Evolutionary conservation across 2,329 filamentous ascomycete genomes (phyloP).

Genomic region (Colletotrichum sp.): DNA sequence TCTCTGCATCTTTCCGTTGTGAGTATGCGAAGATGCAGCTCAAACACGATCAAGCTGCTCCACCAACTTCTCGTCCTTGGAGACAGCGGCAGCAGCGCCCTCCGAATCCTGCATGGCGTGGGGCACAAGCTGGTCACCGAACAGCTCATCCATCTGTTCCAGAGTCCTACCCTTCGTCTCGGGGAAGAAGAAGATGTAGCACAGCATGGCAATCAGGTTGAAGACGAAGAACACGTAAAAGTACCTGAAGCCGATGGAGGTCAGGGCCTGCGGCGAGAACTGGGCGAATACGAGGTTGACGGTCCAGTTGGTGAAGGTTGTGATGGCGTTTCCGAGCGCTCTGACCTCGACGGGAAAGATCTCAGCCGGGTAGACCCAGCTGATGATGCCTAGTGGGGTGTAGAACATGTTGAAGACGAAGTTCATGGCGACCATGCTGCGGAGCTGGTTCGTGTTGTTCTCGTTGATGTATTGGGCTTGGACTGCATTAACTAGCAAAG

Average conservation of each 20-base stretch:
- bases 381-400: constrained; percentile 47
- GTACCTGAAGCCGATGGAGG: constrained; percentile 48
- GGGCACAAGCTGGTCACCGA: constrained; percentile 27
- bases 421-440: constrained; percentile 35
- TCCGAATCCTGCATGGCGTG: constrained; percentile 15
- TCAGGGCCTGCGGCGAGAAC: constrained; percentile 49
- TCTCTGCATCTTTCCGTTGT: not conserved
- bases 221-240: constrained; percentile 36
- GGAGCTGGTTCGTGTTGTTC: constrained; percentile 27
- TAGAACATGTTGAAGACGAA: constrained; percentile 36
- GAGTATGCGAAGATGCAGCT: not conserved
- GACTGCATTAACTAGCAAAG: constrained; percentile 30
- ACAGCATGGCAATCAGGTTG: constrained; percentile 27
- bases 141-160: constrained; percentile 41
- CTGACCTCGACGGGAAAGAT: constrained; percentile 41
- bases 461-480: constrained; percentile 29
- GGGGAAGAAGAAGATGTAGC: constrained; percentile 32
- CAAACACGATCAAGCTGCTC: constrained; percentile 3
- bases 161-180: constrained; percentile 36
- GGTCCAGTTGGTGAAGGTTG: constrained; percentile 32
- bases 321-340: constrained; percentile 31
- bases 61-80: constrained; percentile 11
- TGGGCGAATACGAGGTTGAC: constrained; percentile 51
- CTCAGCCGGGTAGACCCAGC: constrained; percentile 42
- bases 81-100: not conserved